Evolutionary conservation across 805 yeast species (phyloP), one percentile per base, ranked within the genome.

Genomic region (Saturnispora saitoi): DNA sequence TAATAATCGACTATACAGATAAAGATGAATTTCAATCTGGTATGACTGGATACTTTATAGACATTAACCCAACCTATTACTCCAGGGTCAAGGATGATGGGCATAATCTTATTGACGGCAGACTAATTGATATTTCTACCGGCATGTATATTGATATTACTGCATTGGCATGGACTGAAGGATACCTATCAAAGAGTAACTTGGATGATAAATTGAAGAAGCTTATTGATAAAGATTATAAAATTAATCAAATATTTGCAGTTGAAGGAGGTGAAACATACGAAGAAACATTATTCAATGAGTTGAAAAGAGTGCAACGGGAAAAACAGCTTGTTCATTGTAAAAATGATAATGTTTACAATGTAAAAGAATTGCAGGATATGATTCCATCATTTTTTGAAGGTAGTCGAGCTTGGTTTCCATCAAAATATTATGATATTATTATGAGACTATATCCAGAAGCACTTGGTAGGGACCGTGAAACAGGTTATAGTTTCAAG

Each of bases 351-450:
- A 89, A 86, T 61, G 72, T 70, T 52, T 77, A 76, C 60, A 59
- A 66, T 7, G 58, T 70, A 31, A 70, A 71, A 8, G 79, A 76
- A 43, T 59, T 84, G 14, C 58, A 69, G 9, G 83, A 87, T 0
- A 65, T 85, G 51, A 63, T 73, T 4, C 67, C 73, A 31, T 72
- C 85, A 0, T 54, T 69, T 17, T 81, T 78, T 54, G 90, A 85
- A 60, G 87, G 87, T 2, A 73, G 59, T 10, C 51, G 68, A 14
- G 70, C 75, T 1, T 70, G 68, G 48, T 61, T 77, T 20, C 85
- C 84, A 0, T 57, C 63, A 39, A 57, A 58, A 43, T 62, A 62
- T 49, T 57, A 69, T 9, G 59, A 63, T 7, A 57, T 75, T 0
- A 62, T 83, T 36, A 59, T 63, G 22, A 67, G 71, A 37, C 86